Evolutionary conservation across 2,329 filamentous ascomycete species (phyloP), one percentile per base, ranked within the genome.

Genomic region (Colletotrichum sojae): DNA sequence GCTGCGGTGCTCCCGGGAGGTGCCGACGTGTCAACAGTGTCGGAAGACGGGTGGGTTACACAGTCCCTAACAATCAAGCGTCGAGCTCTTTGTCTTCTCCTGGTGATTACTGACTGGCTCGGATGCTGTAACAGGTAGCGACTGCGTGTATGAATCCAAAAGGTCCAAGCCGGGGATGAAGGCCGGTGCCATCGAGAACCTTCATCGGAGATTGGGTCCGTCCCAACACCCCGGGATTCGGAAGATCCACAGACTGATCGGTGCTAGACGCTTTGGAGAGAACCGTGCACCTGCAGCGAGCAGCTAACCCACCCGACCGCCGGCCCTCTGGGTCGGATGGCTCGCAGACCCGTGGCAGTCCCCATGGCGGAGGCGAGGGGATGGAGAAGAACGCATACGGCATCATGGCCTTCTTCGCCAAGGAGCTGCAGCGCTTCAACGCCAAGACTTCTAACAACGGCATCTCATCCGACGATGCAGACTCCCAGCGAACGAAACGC

Each of bases 91-190:
- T 20, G 25, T 25, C 49, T 12, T 0, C 27, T 43, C 27, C 9
- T 22, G 54, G 22, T 25, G 22, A 25, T 10, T 40, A 59, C 36
- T 65, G 45, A 22, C 2, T 63, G 0, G 36, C 15, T 0, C n/a
- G 22, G 31, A 9, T 3, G 3, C 3, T 36, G 31, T 36, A 10
- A 10, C 31, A 74, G 71, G 65, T 16, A 61, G 64, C 60, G 70
- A 70, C 36, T 81, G 79, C 62, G 55, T 75, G 10, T 81, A 81
- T 62, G 75, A 78, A 25, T 61, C 72, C 2, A 79, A 77, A 66
- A 74, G 75, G 39, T 73, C 72, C 2, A 82, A 79, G 63, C 80
- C 81, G 4, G 79, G 80, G 3, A 75, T 82, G 63, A 81, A 80
- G 67, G 71, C 73, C 10, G 80, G 80, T 1, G 80, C 78, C 1